These are phyloP conservation scores for Oryza punctata DNA, from an alignment of 176 grass and related monocot species.

Conservation along the genomic window DNA sequence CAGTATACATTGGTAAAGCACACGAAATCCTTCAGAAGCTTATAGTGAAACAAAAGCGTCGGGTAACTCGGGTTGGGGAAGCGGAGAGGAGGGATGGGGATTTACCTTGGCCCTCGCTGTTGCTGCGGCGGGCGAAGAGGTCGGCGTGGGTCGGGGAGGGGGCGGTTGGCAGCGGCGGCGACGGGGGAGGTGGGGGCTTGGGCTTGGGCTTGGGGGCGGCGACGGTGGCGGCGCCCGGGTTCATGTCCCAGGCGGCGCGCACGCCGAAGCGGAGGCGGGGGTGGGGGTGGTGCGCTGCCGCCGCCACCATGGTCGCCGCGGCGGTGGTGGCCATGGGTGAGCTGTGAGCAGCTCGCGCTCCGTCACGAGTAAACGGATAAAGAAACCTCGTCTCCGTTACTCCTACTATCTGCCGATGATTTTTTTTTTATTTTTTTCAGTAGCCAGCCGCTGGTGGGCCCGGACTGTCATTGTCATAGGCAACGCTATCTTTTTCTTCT, in stretches of 20 bases:
- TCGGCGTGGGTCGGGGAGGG: constrained; percentile 40
- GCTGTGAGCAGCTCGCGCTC: neutral
- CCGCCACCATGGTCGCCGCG: constrained; percentile 31
- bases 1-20: neutral
- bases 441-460: too few relatives aligned
- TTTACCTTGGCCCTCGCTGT: constrained; percentile 47
- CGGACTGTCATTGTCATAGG: too few relatives aligned
- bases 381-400: too few relatives aligned
- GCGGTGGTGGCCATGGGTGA: constrained; percentile 33
- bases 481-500: too few relatives aligned
- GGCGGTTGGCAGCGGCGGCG: neutral
- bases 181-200: constrained; percentile 25
- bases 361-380: neutral
- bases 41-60: neutral
- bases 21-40: neutral
- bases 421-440: too few relatives aligned
- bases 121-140: constrained; percentile 50
- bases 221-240: constrained; percentile 39
- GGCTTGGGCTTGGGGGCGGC: constrained; percentile 41
- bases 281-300: neutral
- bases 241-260: constrained; percentile 60
- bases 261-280: constrained; percentile 22
- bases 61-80: neutral
- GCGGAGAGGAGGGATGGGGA: neutral
- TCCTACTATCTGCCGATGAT: too few relatives aligned